Percentiles rank a stretch among this genome's conserved stretches.
Evolutionary conservation across 495 filamentous ascomycete species (phyloP).

Genomic region (Aspergillus egyptiacus): DNA sequence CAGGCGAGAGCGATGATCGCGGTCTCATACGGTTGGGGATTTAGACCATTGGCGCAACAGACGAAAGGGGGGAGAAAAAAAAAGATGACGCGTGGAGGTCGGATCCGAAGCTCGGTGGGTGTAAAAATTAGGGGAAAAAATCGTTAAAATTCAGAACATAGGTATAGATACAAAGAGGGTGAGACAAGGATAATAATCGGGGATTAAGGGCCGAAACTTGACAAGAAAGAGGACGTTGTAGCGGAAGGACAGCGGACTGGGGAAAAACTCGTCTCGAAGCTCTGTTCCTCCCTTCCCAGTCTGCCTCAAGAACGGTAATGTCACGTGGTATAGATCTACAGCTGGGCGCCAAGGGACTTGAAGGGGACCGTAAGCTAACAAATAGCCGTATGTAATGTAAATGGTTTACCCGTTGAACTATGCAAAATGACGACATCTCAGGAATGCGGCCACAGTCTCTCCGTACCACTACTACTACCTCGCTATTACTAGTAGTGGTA

Average conservation of each 20-base stretch:
- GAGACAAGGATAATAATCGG: constrained; percentile 6
- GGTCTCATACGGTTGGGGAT: constrained; percentile 9
- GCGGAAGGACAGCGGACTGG: constrained; percentile 2
- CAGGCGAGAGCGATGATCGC: constrained; percentile 2
- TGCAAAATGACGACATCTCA: constrained; percentile 17
- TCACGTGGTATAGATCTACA: constrained; percentile 13
- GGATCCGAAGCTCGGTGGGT: neutral
- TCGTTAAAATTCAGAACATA: neutral
- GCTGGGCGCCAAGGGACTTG: constrained; percentile 4
- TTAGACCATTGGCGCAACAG: constrained; percentile 20
- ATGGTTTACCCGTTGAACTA: constrained; percentile 2
- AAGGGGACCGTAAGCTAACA: constrained; percentile 1
- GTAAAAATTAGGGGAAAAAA: constrained; percentile 10
- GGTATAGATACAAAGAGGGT: neutral
- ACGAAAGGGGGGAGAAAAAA: constrained; percentile 7
- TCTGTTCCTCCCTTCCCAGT: constrained; percentile 3
- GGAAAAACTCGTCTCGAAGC: constrained; percentile 9
- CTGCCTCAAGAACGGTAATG: neutral
- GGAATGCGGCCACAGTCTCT: too few species aligned
- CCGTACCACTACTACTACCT: too few species aligned
- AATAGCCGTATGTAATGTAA: constrained; percentile 14
- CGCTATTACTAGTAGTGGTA: too few species aligned
- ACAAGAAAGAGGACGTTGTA: constrained; percentile 7
- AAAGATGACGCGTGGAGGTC: constrained; percentile 6
- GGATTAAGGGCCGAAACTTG: constrained; percentile 5